Percentiles rank a stretch among this genome's conserved stretches.
Evolutionary conservation across 768 basidiomycete genomes (phyloP).

Genomic region (Hericium erinaceus): DNA sequence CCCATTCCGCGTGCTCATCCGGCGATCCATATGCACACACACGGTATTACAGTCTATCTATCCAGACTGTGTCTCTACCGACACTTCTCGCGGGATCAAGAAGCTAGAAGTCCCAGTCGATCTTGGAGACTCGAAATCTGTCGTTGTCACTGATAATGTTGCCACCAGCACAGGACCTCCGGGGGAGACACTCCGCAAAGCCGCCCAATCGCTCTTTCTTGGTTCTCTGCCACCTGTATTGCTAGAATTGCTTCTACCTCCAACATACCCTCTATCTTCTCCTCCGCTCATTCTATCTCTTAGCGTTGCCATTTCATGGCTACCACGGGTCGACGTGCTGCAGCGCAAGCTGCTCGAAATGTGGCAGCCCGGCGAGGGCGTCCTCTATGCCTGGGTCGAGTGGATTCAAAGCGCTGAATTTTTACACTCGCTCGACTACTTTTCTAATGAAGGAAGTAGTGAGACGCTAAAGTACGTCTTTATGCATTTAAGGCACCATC

Average conservation of each 20-base stretch:
- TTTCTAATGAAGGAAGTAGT: slow-evolving; percentile 19
- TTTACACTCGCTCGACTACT: slow-evolving; percentile 36
- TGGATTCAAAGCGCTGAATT: slow-evolving; percentile 62
- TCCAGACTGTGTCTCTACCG: slow-evolving; percentile 54
- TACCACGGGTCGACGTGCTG: slow-evolving; percentile 37
- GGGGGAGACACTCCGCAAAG: not conserved
- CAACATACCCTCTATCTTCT: slow-evolving; percentile 41
- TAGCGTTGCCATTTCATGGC: slow-evolving; percentile 23
- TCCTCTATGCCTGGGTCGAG: slow-evolving; percentile 67
- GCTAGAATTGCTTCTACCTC: slow-evolving; percentile 43
- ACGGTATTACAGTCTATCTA: slow-evolving; percentile 52
- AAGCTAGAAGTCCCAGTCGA: slow-evolving; percentile 63
- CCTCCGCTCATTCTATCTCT: slow-evolving; percentile 30
- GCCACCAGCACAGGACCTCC: not conserved
- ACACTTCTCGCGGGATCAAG: slow-evolving; percentile 26
- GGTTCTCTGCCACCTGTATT: slow-evolving; percentile 56
- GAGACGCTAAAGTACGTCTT: slow-evolving; percentile 29
- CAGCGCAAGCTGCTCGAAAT: slow-evolving; percentile 34
- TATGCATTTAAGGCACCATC: not conserved
- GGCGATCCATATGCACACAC: not conserved
- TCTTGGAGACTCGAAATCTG: slow-evolving; percentile 32
- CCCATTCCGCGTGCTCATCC: not conserved
- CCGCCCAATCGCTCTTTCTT: slow-evolving; percentile 25
- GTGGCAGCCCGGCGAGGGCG: slow-evolving; percentile 54
- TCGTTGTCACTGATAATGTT: slow-evolving; percentile 28